Conservation (phyloP, 495 filamentous ascomycete species). For the Hypoxylon lienhwacheense region DNA sequence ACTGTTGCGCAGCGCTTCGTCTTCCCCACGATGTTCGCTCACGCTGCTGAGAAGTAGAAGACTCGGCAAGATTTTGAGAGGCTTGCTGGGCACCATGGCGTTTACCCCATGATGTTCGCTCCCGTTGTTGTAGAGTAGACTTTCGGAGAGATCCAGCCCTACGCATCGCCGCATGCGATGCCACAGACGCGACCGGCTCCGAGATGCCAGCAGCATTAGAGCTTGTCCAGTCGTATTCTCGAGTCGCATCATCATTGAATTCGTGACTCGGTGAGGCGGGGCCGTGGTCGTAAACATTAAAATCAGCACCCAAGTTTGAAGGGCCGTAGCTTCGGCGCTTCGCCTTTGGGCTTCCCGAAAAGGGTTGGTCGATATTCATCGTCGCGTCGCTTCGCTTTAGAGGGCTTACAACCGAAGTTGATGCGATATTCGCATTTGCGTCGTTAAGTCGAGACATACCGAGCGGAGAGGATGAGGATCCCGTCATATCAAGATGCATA, state of each 20-base stretch:
- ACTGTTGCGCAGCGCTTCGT: constrained; percentile 49
- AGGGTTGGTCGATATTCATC: constrained; percentile 79
- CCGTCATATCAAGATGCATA: constrained; percentile 52
- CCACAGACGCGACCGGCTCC: constrained; percentile 36
- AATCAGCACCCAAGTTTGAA: constrained; percentile 58
- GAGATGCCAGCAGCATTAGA: constrained; percentile 33
- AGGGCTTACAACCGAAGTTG: constrained; percentile 71
- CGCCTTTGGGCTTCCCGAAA: constrained; percentile 77
- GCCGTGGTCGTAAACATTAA: constrained; percentile 71
- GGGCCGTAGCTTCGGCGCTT: constrained; percentile 83
- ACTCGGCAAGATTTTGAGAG: constrained; percentile 49
- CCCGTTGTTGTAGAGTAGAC: constrained; percentile 85
- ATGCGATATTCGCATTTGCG: constrained; percentile 37
- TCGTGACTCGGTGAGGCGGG: constrained; percentile 44
- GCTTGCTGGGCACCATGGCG: constrained; percentile 52
- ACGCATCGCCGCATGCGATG: constrained; percentile 44
- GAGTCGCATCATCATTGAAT: constrained; percentile 49
- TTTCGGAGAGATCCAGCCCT: constrained; percentile 74
- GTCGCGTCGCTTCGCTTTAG: constrained; percentile 89
- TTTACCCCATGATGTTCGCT: constrained; percentile 62
- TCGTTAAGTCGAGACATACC: constrained; percentile 51
- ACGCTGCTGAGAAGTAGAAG: constrained; percentile 47
- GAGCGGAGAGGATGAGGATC: constrained; percentile 54
- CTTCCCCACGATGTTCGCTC: constrained; percentile 51
- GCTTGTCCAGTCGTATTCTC: constrained; percentile 49